Evolutionary conservation across 768 basidiomycete genomes (phyloP).

Genomic region (Russula foetens): DNA sequence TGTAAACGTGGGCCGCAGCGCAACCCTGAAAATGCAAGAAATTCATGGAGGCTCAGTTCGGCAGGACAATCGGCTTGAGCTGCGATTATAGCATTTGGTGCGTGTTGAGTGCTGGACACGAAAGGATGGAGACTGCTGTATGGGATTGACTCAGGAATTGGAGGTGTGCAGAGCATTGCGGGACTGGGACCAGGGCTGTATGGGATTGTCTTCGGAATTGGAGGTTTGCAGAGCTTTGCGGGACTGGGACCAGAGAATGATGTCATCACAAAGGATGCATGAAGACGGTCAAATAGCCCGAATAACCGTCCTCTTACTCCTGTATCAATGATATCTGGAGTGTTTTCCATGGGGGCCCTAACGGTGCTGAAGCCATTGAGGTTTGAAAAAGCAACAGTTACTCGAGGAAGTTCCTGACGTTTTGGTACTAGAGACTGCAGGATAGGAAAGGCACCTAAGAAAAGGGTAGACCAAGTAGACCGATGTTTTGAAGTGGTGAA

Average conservation of each 20-base stretch:
- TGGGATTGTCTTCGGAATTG: too few species aligned
- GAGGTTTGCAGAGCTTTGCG: too few species aligned
- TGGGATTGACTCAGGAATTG: background rate
- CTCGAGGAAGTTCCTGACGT: background rate
- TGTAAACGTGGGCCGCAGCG: slow-evolving; percentile 39
- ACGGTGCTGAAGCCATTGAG: background rate
- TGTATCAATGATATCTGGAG: background rate
- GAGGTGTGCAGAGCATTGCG: background rate
- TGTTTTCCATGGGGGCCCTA: background rate
- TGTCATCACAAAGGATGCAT: background rate
- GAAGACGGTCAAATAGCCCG: background rate
- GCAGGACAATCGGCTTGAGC: slow-evolving; percentile 33
- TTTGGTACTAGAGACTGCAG: background rate
- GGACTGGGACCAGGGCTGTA: too few species aligned
- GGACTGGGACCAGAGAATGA: background rate
- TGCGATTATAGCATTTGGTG: slow-evolving; percentile 36
- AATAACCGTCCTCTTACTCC: background rate
- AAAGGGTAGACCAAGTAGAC: background rate
- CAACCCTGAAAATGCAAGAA: slow-evolving; percentile 35
- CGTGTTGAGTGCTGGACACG: slow-evolving; percentile 2
- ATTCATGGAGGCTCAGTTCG: slow-evolving; percentile 38
- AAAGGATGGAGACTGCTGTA: background rate
- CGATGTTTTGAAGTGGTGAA: background rate
- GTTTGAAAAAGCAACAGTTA: background rate
- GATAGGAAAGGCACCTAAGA: background rate